These are phyloP conservation scores for Diaporthe nobilis DNA, from an alignment of 2,329 filamentous ascomycete genomes.

Conservation along the genomic window DNA sequence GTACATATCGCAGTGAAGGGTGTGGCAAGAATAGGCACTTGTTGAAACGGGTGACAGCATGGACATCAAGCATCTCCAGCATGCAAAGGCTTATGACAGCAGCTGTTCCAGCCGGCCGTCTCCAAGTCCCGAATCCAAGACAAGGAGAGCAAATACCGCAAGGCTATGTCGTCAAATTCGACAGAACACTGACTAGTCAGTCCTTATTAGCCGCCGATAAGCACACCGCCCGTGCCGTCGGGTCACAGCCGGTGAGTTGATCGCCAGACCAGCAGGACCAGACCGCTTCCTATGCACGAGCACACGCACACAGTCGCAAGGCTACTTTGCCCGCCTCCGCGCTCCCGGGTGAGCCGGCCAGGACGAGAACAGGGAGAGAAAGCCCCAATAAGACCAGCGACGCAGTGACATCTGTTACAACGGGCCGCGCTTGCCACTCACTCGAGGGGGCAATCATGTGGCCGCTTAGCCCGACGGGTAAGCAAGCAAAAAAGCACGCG, in stretches of 20 bases:
- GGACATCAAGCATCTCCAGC: neutral
- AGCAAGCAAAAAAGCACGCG: conserved; percentile 2
- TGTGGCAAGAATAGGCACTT: neutral
- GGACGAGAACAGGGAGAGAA: neutral
- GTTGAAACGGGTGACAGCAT: neutral
- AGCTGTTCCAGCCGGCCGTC: neutral
- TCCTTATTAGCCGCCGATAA: neutral
- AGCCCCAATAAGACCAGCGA: neutral
- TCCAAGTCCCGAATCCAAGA: too few relatives aligned
- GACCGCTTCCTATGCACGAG: neutral
- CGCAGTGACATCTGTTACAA: neutral
- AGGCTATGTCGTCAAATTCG: too few relatives aligned
- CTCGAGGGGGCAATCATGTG: conserved; percentile 4
- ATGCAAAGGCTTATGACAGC: neutral
- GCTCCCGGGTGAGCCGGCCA: neutral
- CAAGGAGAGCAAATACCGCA: too few relatives aligned
- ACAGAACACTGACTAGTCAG: too few relatives aligned
- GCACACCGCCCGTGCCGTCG: neutral
- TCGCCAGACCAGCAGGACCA: neutral
- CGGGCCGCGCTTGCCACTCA: neutral
- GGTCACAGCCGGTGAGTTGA: neutral
- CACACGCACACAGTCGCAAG: neutral
- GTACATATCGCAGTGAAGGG: neutral
- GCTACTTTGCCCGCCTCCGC: conserved; percentile 1
- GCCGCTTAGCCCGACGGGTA: conserved; percentile 5